Evolutionary conservation across 1,139 yeast species (phyloP), one percentile per base, ranked within the genome.

Genomic region (Taphrina pruni): DNA sequence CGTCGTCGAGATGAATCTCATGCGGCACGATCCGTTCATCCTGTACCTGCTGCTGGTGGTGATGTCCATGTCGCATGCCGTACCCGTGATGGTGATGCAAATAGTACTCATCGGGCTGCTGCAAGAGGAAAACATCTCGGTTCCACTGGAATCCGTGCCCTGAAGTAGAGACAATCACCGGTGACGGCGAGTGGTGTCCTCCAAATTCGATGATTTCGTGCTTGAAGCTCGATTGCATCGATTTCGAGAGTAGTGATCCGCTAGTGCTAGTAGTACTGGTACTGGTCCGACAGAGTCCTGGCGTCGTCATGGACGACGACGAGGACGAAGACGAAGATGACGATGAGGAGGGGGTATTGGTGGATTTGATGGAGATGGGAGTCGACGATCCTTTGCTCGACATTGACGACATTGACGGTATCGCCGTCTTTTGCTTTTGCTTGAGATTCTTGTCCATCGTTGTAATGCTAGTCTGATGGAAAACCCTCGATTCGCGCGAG

Each of bases 151-250:
- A 58, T 11, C 62, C 62, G 36, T 45, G 51, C 8, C 43, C 51
- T 2, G 62, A 58, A 12, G 62, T 32, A 26, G 62, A 45, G 26
- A 45, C 52, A 36, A 58, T 58, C 51, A 58, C 43, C 7, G 62
- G 62, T 2, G 50, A 38, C 9, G 60, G 38, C 11, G 60, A 41
- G 9, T 6, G 9, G 50, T 38, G 60, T 2, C 62, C 32, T 6
- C 54, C 62, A 46, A 21, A 58, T 0, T 58, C 62, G 32, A 58
- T 21, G 39, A 58, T 45, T 32, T 58, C 62, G 54, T 58, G 62
- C n/a, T 32, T 20, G 52, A 32, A 32, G 32, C 52, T 45, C 11
- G 43, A 5, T 45, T 46, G 62, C 62, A 58, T 58, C 12, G 62
- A 58, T 45, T 43, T 36, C 11, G 62, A 58, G 11, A 58, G 52